Evolutionary conservation across 768 basidiomycete species (phyloP), one percentile per base, ranked within the genome.

Genomic region (Auriscalpium orientale): DNA sequence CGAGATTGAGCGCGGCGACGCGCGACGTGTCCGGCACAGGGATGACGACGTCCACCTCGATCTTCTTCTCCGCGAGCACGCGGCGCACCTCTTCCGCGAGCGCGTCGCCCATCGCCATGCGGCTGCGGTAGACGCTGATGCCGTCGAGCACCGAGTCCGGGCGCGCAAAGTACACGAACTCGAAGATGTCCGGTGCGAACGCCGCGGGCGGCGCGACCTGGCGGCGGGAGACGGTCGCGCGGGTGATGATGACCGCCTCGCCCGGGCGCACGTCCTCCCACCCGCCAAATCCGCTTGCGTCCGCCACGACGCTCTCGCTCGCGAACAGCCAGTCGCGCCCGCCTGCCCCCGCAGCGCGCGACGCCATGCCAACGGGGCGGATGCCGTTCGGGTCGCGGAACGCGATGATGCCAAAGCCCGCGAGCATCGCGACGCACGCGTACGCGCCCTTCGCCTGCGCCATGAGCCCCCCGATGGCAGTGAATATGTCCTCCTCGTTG

Each of bases 101-200:
- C 6, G 87, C 83, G 67, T 98, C 95, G 54, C 97, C 97, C 97
- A 99, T 99, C 1, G 97, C 93, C 97, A 98, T 98, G 40, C 97
- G 87, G 67, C 91, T 90, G 48, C 97, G 83, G 71, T 98, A 98
- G 46, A 98, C 97, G 66, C 91, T 94, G 70, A 99, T 85, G 45
- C 95, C 95, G 66, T 99, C 95, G 51, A 99, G 78, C 50, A 98
- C 97, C 7, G 93, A 97, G 73, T 99, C 97, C 0, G 95, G 97
- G 54, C 97, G 85, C 8, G 97, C 94, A 68, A 99, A 93, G 74
- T 99, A 99, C 60, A 99, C 97, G 65, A 83, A 97, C 79, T 99
- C 97, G 67, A 98, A 99, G 65, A 99, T 97, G 72, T 98, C 97
- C 20, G 97, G 97, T 1, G 95, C 90, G 67, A 98, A 97, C 1